Evolutionary conservation across 108 stramenopile species (phyloP).

Genomic region (Cyclostephanos tholiformis): DNA sequence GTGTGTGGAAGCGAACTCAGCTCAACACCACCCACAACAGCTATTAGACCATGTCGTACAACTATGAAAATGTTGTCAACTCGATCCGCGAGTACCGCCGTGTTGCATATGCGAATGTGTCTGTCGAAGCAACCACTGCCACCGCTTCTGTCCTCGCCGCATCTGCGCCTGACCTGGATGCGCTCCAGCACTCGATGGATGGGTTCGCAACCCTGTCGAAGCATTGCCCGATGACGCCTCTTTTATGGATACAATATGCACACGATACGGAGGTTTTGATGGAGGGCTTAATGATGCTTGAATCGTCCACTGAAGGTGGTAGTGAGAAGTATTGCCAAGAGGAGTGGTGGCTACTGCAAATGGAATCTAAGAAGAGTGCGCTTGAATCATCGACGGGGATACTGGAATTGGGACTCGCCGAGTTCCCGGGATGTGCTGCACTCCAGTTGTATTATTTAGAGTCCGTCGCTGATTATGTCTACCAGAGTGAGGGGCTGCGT

Average conservation of each 20-base stretch:
- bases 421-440: conserved; percentile 76
- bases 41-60: conserved; percentile 53
- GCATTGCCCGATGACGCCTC: conserved; percentile 87
- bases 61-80: conserved; percentile 52
- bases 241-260: conserved; percentile 89
- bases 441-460: conserved; percentile 61
- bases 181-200: conserved; percentile 53
- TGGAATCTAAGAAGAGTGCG: conserved; percentile 50
- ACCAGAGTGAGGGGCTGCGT: conserved; percentile 27
- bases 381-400: conserved; percentile 56
- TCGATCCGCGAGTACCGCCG: conserved; percentile 43
- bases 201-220: conserved; percentile 48
- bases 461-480: conserved; percentile 24
- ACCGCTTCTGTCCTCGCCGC: conserved; percentile 1
- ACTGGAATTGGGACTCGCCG: conserved; percentile 68
- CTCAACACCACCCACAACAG: too few relatives aligned
- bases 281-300: conserved; percentile 34
- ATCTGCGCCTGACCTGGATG: conserved; percentile 38
- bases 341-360: conserved; percentile 16
- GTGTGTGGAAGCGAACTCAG: too few relatives aligned
- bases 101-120: conserved; percentile 28
- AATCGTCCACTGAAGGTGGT: conserved; percentile 2
- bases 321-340: conserved; percentile 9
- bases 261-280: conserved; percentile 58
- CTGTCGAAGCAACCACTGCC: background rate